Conservation (phyloP, 768 basidiomycete genomes). For the button mushroom (Agaricus bisporus) region DNA sequence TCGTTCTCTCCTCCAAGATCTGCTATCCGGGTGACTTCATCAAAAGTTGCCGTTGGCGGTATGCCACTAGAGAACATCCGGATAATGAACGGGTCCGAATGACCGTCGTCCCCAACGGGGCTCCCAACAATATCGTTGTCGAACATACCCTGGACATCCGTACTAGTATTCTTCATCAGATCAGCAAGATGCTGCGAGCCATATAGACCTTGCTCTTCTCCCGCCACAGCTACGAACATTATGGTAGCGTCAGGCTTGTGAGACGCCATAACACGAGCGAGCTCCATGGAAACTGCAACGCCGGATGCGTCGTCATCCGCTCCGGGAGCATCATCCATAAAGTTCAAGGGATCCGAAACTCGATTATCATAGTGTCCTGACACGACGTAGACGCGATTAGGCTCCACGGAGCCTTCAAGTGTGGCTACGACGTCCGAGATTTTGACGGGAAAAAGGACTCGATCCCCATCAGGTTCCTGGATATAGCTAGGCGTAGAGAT, state of each 20-base stretch:
- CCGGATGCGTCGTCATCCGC: constrained; percentile 52
- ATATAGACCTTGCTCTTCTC: constrained; percentile 48
- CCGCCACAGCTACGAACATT: constrained; percentile 45
- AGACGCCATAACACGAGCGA: constrained; percentile 45
- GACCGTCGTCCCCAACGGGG: constrained; percentile 41
- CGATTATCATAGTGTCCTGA: constrained; percentile 53
- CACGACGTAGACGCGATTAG: constrained; percentile 45
- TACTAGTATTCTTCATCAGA: constrained; percentile 32
- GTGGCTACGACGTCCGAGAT: constrained; percentile 41
- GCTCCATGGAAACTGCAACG: constrained; percentile 49
- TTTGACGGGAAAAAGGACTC: constrained; percentile 22
- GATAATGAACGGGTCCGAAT: constrained; percentile 39
- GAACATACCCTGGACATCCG: constrained; percentile 51
- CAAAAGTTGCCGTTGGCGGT: constrained; percentile 35
- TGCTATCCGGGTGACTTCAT: constrained; percentile 26
- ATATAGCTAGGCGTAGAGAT: constrained; percentile 41
- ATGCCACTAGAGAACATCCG: constrained; percentile 49
- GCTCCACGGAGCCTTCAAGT: constrained; percentile 39
- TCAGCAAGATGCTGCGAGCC: constrained; percentile 44
- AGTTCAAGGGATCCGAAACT: constrained; percentile 31
- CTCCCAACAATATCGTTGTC: constrained; percentile 55
- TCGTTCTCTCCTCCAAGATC: constrained; percentile 50
- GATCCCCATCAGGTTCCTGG: constrained; percentile 25
- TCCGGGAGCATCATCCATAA: constrained; percentile 40
- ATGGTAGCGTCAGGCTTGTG: constrained; percentile 42